Base-by-base conservation (phyloP, 176 grass and related monocot genomes). In the Rhynchospora pubera region DNA sequence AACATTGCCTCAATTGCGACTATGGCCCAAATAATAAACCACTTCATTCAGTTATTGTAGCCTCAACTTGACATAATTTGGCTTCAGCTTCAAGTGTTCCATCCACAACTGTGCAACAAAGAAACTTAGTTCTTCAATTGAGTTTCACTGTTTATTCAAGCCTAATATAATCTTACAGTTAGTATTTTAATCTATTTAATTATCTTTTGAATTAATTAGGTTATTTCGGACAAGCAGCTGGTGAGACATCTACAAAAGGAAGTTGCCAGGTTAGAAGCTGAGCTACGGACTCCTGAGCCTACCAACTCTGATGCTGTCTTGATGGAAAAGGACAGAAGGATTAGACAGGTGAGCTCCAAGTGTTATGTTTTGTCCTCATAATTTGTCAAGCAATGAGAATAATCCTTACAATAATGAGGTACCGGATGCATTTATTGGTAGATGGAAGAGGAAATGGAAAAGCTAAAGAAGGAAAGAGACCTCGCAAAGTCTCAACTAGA, bases 261-360 rank as follows among this genome's bases (percentile, higher is more conserved):
- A 87, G 89, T 99, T 79, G 92, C 91, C n/a, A 91, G 96, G 83
- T 76, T 99, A 18, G 92, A 95, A 88, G 89, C 96, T 82, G 96
- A 88, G 75, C 77, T 91, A 57, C 88, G 84, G 10, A 99, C 92
- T 14, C 85, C 91, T 26, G 96, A 93, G 39, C 50, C 89, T 82
- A 76, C 58, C 80, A 80, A 84, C 64, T 94, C 89, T 68, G 96
- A 95, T 43, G 64, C 77, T 50, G 57, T 93, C 84, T 84, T 95
- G 63, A 77, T 89, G 85, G 93, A 93, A 79, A 97, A 87, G 81
- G 89, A 97, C 79, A 83, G 65, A 79, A 99, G 86, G 72, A 99
- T 99, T 81, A 91, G 86, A 73, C 80, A 95, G 89, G 95, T 94
- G 82, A n/a, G 26, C 26, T 39, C 88, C 30, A 79, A 28, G 60